Percentiles rank a stretch among this genome's conserved stretches.
Evolutionary conservation across 345 rosid genomes (phyloP).

Genomic region (Acer campestre): DNA sequence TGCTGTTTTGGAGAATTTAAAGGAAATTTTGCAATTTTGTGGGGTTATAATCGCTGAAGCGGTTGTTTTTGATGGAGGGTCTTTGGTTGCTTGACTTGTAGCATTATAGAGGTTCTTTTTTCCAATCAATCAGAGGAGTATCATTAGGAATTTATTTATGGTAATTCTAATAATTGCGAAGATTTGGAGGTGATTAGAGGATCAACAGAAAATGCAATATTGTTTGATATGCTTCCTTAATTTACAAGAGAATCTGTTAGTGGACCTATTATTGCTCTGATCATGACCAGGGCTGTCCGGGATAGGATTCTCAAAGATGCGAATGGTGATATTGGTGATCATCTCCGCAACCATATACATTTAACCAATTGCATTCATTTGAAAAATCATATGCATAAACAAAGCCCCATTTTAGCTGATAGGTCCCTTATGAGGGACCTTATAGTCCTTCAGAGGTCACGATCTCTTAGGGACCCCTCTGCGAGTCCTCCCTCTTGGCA

Average conservation of each 20-base stretch:
- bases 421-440: conserved; percentile 94
- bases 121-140: conserved; percentile 16
- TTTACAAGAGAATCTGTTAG: conserved; percentile 22
- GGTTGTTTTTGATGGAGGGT: conserved; percentile 19
- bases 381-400: conserved; percentile 99
- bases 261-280: conserved; percentile 42
- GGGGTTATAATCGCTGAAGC: conserved; percentile 11
- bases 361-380: conserved; percentile 95
- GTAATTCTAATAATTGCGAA: conserved; percentile 17
- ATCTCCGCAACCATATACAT: conserved; percentile 94
- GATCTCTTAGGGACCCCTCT: conserved; percentile 90
- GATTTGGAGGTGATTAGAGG: conserved; percentile 21
- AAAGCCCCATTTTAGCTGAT: conserved; percentile 75
- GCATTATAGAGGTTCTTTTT: conserved; percentile 13
- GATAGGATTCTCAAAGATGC: conserved; percentile 81
- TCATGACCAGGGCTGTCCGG: conserved; percentile 78
- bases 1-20: conserved; percentile 18
- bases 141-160: conserved; percentile 7
- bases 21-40: conserved; percentile 20
- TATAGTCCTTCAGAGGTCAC: conserved; percentile 81
- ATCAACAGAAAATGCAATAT: conserved; percentile 42
- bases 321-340: conserved; percentile 87
- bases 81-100: conserved; percentile 32
- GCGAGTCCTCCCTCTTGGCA: conserved; percentile 87
- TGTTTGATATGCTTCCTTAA: conserved; percentile 38